A percentile compares a stretch with the other conserved stretches of the same genome.
Evolutionary conservation across 371 early-diverging fungal species (phyloP).

Genomic region (Massospora cicadina): DNA sequence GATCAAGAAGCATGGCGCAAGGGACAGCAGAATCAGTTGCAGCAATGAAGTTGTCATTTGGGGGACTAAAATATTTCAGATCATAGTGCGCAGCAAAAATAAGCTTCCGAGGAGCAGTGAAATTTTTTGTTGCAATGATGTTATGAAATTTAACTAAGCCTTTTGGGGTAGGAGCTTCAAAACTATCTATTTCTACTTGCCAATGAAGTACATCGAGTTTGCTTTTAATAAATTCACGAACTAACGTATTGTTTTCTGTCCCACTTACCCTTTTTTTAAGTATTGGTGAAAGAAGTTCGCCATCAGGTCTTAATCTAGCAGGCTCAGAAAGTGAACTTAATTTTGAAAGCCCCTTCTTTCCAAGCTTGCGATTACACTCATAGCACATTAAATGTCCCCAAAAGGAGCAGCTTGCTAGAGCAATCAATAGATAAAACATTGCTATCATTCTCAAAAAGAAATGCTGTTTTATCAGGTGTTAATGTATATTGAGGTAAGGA

Average conservation of each 20-base stretch:
- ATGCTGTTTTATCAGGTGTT: too few relatives aligned
- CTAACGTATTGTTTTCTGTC: constrained; percentile 40
- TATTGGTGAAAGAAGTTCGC: constrained; percentile 37
- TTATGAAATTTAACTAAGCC: constrained; percentile 65
- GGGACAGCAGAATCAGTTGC: constrained; percentile 73
- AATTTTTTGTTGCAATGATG: constrained; percentile 71
- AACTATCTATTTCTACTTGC: constrained; percentile 62
- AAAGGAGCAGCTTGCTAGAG: not conserved
- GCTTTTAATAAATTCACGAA: constrained; percentile 43
- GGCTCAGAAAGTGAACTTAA: not conserved
- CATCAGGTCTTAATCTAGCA: constrained; percentile 18
- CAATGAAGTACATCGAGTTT: constrained; percentile 44
- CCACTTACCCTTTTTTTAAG: constrained; percentile 60
- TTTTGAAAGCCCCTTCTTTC: not conserved
- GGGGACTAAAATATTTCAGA: constrained; percentile 43
- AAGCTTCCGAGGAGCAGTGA: constrained; percentile 41
- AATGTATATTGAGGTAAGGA: too few relatives aligned
- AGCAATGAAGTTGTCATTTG: constrained; percentile 35
- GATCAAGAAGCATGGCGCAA: constrained; percentile 72
- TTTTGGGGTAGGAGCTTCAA: constrained; percentile 49
- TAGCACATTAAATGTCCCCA: not conserved
- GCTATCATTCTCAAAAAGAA: too few relatives aligned
- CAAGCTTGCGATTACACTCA: not conserved
- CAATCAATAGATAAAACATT: too few relatives aligned
- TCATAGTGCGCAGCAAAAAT: constrained; percentile 88